A percentile compares a stretch with the other conserved stretches of the same genome.
Conservation (phyloP, 2,329 filamentous ascomycete genomes). For the Colletotrichum lindemuthianum region DNA sequence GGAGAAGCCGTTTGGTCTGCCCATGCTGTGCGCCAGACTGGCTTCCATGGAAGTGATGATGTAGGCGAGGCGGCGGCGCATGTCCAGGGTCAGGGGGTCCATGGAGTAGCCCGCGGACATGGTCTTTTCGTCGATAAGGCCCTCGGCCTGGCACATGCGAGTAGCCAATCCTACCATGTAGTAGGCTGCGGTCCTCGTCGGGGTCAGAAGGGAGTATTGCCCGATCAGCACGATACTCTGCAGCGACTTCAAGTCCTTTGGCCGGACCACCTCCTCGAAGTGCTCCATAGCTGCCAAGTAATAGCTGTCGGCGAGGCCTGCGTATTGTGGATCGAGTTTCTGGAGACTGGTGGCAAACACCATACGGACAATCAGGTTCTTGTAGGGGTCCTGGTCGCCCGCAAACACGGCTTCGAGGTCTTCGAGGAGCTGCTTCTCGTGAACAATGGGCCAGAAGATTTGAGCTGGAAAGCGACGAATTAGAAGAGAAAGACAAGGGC, state of each 20-base stretch:
- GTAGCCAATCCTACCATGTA: constrained; percentile 91
- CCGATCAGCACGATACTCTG: constrained; percentile 90
- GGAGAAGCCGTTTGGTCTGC: constrained; percentile 86
- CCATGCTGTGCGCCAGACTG: constrained; percentile 86
- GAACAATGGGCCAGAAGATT: constrained; percentile 85
- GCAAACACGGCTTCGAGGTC: constrained; percentile 85
- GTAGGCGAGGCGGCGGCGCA: constrained; percentile 91
- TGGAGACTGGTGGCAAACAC: constrained; percentile 95
- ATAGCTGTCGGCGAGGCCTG: constrained; percentile 94
- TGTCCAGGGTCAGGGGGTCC: constrained; percentile 83
- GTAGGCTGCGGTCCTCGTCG: constrained; percentile 91
- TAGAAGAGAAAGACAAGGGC: constrained; percentile 25
- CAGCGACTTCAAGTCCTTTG: constrained; percentile 90
- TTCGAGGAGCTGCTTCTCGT: constrained; percentile 80
- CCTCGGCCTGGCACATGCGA: constrained; percentile 88
- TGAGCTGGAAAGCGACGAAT: constrained; percentile 69
- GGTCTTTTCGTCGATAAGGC: constrained; percentile 88
- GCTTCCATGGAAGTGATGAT: constrained; percentile 89
- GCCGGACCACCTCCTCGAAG: constrained; percentile 82
- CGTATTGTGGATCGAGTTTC: constrained; percentile 88
- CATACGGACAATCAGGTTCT: constrained; percentile 90
- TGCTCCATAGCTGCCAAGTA: constrained; percentile 89
- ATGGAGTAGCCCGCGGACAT: constrained; percentile 73
- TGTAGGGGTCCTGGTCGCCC: constrained; percentile 79
- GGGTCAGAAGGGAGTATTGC: constrained; percentile 91